Evolutionary conservation across 805 yeast species (phyloP).

Genomic region (Wickerhamomyces hampshirensis): DNA sequence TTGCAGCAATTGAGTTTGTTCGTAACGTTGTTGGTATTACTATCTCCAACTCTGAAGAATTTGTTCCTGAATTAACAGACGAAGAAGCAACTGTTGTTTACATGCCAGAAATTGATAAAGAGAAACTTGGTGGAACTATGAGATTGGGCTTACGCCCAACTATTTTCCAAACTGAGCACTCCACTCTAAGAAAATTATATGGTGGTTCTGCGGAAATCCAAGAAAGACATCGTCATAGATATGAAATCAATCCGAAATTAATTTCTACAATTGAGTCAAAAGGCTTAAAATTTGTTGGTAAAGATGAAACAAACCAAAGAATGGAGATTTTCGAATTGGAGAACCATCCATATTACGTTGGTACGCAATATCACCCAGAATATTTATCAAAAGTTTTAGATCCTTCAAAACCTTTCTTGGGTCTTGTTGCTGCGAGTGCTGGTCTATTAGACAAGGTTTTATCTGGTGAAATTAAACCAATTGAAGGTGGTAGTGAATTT

Average conservation of each 20-base stretch:
- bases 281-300: conserved; percentile 89
- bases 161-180: conserved; percentile 64
- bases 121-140: conserved; percentile 98
- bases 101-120: conserved; percentile 98
- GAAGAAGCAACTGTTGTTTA: conserved; percentile 76
- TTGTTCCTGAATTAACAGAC: conserved; percentile 57
- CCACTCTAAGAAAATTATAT: conserved; percentile 71
- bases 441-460: conserved; percentile 73
- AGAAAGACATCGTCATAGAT: conserved; percentile 98
- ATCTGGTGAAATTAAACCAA: conserved; percentile 24
- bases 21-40: conserved; percentile 69
- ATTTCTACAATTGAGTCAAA: conserved; percentile 64
- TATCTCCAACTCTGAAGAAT: conserved; percentile 78
- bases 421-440: conserved; percentile 90
- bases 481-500: conserved; percentile 13
- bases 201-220: conserved; percentile 62
- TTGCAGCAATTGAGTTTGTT: conserved; percentile 91
- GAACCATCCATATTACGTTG: conserved; percentile 87
- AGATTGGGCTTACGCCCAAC: conserved; percentile 94
- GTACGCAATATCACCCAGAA: conserved; percentile 98
- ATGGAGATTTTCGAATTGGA: conserved; percentile 91
- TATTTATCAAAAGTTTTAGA: conserved; percentile 93
- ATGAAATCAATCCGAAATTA: conserved; percentile 89
- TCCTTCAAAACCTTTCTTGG: conserved; percentile 95
- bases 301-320: conserved; percentile 83